phyloP scores from a whole-genome alignment of 164 flowering plant species.

The Dillenia suffruticosa region DNA sequence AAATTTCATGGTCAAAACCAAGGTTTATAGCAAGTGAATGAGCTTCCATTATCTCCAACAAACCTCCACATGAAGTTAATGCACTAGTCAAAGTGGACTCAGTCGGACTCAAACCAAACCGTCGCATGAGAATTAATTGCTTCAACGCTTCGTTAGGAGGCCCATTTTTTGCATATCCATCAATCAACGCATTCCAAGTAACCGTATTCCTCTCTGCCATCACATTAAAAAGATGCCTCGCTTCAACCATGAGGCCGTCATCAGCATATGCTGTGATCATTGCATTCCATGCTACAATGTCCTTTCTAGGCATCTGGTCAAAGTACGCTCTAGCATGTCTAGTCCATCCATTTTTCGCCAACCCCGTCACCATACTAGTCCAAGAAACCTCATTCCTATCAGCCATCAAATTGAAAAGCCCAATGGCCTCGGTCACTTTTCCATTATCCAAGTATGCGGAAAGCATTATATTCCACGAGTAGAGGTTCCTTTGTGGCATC shows the following conservation, averaged over 20 bases:
- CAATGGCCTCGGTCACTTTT: constrained; percentile 34
- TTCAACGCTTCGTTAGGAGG: constrained; percentile 34
- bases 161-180: constrained; percentile 40
- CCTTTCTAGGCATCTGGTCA: constrained; percentile 49
- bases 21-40: constrained; percentile 41
- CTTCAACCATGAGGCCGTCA: constrained; percentile 39
- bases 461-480: constrained; percentile 52
- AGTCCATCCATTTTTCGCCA: constrained; percentile 37
- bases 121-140: constrained; percentile 38
- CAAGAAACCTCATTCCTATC: constrained; percentile 47
- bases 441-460: constrained; percentile 30
- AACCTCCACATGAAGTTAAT: constrained; percentile 32
- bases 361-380: constrained; percentile 59
- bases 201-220: constrained; percentile 38
- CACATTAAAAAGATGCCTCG: constrained; percentile 35
- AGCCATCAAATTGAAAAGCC: constrained; percentile 42
- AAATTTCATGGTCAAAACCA: constrained; percentile 41
- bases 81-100: constrained; percentile 38
- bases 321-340: constrained; percentile 39
- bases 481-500: constrained; percentile 44
- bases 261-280: constrained; percentile 51
- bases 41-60: constrained; percentile 32
- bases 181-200: constrained; percentile 55
- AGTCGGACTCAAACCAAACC: constrained; percentile 28
- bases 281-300: constrained; percentile 61